Percentiles rank a stretch among this genome's conserved stretches.
phyloP scores from a whole-genome alignment of 257 asterid species.

The Galeopsis tetrahit region DNA sequence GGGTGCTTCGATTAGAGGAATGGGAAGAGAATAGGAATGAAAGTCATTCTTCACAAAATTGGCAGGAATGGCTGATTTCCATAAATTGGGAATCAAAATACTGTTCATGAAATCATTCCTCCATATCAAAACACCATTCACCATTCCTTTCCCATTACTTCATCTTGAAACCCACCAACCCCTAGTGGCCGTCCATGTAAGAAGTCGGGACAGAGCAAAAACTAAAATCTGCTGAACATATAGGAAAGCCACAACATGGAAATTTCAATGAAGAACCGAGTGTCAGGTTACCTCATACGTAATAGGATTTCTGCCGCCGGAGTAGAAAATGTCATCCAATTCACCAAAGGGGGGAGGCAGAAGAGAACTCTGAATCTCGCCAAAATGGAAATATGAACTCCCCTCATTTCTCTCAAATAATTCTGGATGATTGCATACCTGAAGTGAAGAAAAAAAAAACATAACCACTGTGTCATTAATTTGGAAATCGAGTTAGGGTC shows the following conservation, averaged over 20 bases:
- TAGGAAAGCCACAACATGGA: conserved; percentile 12
- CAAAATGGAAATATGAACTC: conserved; percentile 81
- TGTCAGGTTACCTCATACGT: conserved; percentile 66
- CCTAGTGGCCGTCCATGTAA: not conserved
- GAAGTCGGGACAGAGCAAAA: not conserved
- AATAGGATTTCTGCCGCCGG: conserved; percentile 87
- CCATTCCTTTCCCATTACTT: not conserved
- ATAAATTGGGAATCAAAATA: not conserved
- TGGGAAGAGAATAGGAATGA: not conserved
- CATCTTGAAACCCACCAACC: no score
- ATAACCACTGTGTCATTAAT: conserved; percentile 8
- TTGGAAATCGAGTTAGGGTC: not conserved
- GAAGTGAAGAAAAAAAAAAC: conserved; percentile 29
- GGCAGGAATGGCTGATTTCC: not conserved
- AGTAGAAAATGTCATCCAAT: conserved; percentile 74
- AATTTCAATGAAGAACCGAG: conserved; percentile 8
- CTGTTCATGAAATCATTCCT: not conserved
- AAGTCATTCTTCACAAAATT: not conserved
- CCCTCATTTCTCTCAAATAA: conserved; percentile 99
- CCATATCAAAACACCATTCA: not conserved
- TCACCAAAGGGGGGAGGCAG: conserved; percentile 93
- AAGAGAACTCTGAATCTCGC: conserved; percentile 80
- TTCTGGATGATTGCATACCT: conserved; percentile 99
- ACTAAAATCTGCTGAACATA: not conserved
- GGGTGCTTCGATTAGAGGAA: not conserved